Evolutionary conservation across 345 rosid species (phyloP), one percentile per base, ranked within the genome.

Genomic region (Limnanthes douglasii): DNA sequence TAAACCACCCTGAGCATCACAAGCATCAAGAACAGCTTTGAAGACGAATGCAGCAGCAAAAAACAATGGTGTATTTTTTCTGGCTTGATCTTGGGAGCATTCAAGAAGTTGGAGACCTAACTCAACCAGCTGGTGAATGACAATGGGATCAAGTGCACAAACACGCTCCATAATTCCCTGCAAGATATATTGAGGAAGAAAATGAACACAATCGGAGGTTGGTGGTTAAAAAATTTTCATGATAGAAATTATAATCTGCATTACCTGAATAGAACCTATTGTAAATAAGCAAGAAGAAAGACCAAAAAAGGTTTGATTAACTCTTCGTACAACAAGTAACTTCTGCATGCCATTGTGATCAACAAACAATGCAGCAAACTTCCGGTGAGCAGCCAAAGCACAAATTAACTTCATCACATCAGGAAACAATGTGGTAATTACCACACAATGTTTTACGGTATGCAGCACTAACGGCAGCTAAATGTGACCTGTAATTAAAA

Each of bases 81-180:
- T 62, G 45, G 94, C 86, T 42, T 70, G 94, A 57, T 90, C 98
- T 64, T 77, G 92, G 34, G 72, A 26, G 55, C 85, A 74, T 32
- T 77, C 82, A 35, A 90, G 85, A 61, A 90, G 84, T 62, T 80
- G 86, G 38, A 72, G 62, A 27, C 86, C 95, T 62, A 84, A 68
- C 62, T 66, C 82, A 54, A 90, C 98, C 60, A 90, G 72, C 60
- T 72, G 77, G 53, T 59, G 53, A 37, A 84, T 84, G 50, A 75
- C 60, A 59, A 68, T 94, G 20, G 75, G 52, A 36, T 95, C 82
- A 47, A 90, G 98, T 6, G 95, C 95, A 43, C 98, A 90, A 13
- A 84, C 95, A 31, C 98, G 94, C 50, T 90, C 95, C 98, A 90
- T 90, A 43, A 90, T 90, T 26, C 81, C 95, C 98, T 90, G 64